Conservation (phyloP, 805 yeast genomes). For the Candida dajiaensis region DNA sequence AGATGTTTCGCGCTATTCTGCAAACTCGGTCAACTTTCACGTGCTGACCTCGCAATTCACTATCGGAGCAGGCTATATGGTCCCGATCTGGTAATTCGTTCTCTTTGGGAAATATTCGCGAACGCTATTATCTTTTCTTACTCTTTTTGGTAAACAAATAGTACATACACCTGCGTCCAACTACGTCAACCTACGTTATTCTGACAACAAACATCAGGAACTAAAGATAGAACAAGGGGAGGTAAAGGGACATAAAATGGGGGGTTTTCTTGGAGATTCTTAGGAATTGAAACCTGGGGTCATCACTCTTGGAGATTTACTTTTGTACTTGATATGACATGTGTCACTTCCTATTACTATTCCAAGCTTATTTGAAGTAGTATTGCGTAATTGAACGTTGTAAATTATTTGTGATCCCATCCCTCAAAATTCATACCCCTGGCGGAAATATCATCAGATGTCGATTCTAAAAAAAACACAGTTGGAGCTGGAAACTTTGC, state of each 20-base stretch:
- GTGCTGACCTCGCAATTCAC: no score
- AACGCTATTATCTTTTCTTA: no score
- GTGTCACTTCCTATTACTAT: background rate
- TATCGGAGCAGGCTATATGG: background rate
- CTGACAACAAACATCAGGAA: background rate
- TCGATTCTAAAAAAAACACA: background rate
- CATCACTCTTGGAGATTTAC: no score
- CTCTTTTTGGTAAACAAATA: background rate
- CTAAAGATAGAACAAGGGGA: background rate
- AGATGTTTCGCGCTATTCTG: no score
- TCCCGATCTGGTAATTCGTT: background rate
- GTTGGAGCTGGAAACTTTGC: no score
- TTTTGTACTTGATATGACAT: no score
- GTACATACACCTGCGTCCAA: background rate
- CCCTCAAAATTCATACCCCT: no score
- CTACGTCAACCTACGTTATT: background rate
- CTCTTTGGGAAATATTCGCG: background rate
- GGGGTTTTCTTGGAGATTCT: no score
- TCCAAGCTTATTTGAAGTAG: background rate
- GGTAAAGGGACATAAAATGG: no score
- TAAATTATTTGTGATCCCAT: background rate
- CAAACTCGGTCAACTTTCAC: no score
- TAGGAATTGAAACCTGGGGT: no score
- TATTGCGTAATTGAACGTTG: background rate
- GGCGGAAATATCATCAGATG: background rate